phyloP scores from a whole-genome alignment of 1,284 basidiomycete species.

The Sporisorium scitamineum region DNA sequence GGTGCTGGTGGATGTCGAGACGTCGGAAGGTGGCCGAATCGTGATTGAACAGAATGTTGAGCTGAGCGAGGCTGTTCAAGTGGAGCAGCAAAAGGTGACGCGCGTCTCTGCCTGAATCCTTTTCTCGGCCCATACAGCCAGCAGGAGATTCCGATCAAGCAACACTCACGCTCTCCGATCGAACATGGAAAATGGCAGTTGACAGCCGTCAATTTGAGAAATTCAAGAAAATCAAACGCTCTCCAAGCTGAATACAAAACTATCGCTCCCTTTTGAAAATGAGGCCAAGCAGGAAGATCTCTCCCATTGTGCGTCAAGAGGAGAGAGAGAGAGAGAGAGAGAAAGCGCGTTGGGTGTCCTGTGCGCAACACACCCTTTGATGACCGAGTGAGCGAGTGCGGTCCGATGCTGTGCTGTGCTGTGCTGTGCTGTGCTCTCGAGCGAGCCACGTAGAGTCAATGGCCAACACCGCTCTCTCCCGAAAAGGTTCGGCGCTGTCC shows the following conservation, averaged over 20 bases:
- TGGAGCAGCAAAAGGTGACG: conserved; percentile 38
- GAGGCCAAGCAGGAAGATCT: conserved; percentile 1
- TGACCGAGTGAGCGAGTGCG: conserved; percentile 1
- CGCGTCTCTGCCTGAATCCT: conserved; percentile 19
- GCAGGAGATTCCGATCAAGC: conserved; percentile 1
- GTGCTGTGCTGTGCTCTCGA: conserved; percentile 3
- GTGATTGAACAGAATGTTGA: conserved; percentile 6
- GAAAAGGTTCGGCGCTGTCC: conserved; percentile 3
- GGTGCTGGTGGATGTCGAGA: conserved; percentile 7
- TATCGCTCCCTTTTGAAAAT: background rate
- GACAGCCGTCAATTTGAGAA: background rate
- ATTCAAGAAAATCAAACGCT: background rate
- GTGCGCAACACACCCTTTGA: conserved; percentile 9
- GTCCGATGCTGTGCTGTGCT: conserved; percentile 6
- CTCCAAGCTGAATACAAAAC: background rate
- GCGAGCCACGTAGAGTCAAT: conserved; percentile 4
- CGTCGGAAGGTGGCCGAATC: background rate
- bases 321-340: background rate
- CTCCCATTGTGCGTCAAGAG: background rate
- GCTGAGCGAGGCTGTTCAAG: conserved; percentile 15
- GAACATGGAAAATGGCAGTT: background rate
- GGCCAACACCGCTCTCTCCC: background rate
- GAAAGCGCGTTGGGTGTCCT: conserved; percentile 17
- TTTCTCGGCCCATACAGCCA: conserved; percentile 33
- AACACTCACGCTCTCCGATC: conserved; percentile 8